Base-by-base conservation (phyloP, 306 rosid species). In the Lotus japonicus region DNA sequence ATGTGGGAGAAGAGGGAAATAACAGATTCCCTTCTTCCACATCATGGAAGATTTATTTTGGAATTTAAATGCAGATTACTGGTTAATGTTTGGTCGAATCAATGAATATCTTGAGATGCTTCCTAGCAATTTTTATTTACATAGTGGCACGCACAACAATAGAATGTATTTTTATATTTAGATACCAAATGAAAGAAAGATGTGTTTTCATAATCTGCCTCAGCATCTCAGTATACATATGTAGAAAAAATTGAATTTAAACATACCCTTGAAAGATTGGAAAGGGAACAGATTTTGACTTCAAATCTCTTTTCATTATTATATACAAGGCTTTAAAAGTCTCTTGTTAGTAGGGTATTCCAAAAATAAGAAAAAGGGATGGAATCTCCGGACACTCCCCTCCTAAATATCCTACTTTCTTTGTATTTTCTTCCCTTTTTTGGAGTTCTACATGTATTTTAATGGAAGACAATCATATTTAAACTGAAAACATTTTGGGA, bases 121-220 rank as follows among this genome's bases (percentile, higher is more conserved):
- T 55, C 45, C 18, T 15, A 70, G 7, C 35, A 43, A 43, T 43
- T 42, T 55, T 56, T 43, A 42, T n/a, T n/a, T n/a, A n/a, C 33
- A 26, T 1, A 31, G 36, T 2, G 0, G 5, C 38, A 15, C 35
- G 4, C 3, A 55, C 35, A 33, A 16, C 59, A 48, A 44, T 48
- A 11, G 55, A 3, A 26, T 2, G 13, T 50, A n/a, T 26, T 11
- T 53, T 18, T 15, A 21, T 28, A 11, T 14, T 23, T 39, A 53
- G 5, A 64, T 23, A 19, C 4, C 13, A 23, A 62, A 52, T 42
- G 45, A 13, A 28, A 39, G 77, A 73, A 73, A 73, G 54, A 57
- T 52, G 36, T 41, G 64, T 21, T 68, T 56, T 59, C 74, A 75
- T 67, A 67, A 21, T 9, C 49, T 44, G 49, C 16, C 64, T 68